Conservation (phyloP, 306 rosid genomes). For the Astragalus membranaceus region DNA sequence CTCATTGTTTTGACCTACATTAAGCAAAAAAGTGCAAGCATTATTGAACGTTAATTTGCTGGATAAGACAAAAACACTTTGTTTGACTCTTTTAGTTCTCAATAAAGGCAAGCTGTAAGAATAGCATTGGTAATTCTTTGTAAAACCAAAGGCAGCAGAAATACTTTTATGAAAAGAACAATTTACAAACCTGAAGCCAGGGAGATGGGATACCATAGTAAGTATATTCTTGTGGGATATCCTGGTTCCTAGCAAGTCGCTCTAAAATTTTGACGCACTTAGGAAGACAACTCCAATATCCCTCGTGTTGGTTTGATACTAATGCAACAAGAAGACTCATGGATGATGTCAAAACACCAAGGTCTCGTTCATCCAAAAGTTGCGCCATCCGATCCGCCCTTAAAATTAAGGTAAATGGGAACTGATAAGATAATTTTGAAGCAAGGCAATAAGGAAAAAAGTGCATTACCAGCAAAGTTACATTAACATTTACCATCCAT, state of each 20-base stretch:
- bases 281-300: conserved; percentile 97
- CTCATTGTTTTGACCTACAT: conserved; percentile 95
- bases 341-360: conserved; percentile 96
- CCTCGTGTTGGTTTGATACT: conserved; percentile 81
- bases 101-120: background rate
- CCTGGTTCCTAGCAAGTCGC: conserved; percentile 97
- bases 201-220: conserved; percentile 99
- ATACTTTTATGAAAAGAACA: background rate
- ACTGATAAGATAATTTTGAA: conserved; percentile 16
- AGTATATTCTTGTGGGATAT: conserved; percentile 96
- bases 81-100: conserved; percentile 1
- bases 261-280: conserved; percentile 89
- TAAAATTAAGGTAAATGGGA: conserved; percentile 14
- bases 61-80: background rate
- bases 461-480: conserved; percentile 22
- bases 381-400: conserved; percentile 99
- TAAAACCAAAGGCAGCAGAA: conserved; percentile 11
- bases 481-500: conserved; percentile 77
- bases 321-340: conserved; percentile 98
- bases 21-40: conserved; percentile 23
- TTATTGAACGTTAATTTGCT: background rate
- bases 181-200: conserved; percentile 94
- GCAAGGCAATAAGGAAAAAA: background rate
- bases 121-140: background rate
- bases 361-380: conserved; percentile 96